Conservation (phyloP, 108 stramenopile genomes). For the Halocafeteria seosinensis region DNA sequence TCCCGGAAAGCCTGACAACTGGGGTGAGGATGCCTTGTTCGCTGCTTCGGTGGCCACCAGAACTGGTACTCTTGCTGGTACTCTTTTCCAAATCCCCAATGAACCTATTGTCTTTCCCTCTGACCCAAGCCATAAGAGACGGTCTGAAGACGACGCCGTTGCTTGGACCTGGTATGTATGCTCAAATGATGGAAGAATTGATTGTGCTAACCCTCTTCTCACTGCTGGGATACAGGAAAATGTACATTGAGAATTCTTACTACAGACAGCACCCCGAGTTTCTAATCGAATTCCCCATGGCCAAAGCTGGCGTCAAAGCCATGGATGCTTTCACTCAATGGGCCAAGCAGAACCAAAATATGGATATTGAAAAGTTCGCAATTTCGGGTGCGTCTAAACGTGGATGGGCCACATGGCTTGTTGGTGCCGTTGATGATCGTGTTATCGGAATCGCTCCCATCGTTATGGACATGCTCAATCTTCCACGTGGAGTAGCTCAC, state of each 20-base stretch:
- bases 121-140: slow-evolving; percentile 16
- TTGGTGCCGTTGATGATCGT: slow-evolving; percentile 18
- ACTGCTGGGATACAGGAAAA: no score
- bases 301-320: slow-evolving; percentile 8
- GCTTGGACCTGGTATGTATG: slow-evolving; percentile 21
- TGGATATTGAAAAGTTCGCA: slow-evolving; percentile 2
- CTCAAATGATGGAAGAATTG: neutral
- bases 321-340: slow-evolving; percentile 18
- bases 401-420: slow-evolving; percentile 24
- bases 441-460: slow-evolving; percentile 18
- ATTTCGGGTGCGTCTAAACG: slow-evolving; percentile 20
- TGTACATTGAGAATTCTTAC: no score
- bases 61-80: slow-evolving; percentile 11
- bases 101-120: slow-evolving; percentile 14
- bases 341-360: neutral
- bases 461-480: slow-evolving; percentile 19
- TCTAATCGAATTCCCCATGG: slow-evolving; percentile 20
- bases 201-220: no score
- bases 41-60: neutral
- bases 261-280: slow-evolving; percentile 14
- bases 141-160: slow-evolving; percentile 19
- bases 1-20: neutral
- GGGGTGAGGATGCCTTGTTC: slow-evolving; percentile 15
- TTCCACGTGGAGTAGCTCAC: slow-evolving; percentile 7
- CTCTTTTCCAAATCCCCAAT: slow-evolving; percentile 24